Conservation (phyloP, 2,329 filamentous ascomycete species). For the Fusarium brachygibbosum region DNA sequence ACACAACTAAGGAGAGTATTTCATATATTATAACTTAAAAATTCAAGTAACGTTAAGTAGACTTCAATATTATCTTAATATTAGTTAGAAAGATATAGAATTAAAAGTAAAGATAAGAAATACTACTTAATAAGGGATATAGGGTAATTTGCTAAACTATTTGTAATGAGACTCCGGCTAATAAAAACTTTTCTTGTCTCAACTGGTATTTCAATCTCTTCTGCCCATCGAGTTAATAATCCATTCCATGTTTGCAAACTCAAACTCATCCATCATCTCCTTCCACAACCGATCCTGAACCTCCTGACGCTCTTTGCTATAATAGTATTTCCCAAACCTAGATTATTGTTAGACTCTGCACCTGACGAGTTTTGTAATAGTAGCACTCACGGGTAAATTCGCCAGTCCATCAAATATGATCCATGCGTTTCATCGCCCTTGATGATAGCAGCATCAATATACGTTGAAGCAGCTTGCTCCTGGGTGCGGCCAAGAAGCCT, state of each 20-base stretch:
- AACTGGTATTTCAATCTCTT: too few relatives aligned
- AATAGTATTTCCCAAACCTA: conserved; percentile 3
- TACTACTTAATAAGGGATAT: too few relatives aligned
- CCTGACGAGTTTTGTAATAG: rapidly evolving
- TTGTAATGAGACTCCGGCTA: too few relatives aligned
- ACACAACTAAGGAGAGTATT: too few relatives aligned
- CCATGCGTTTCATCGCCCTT: conserved; percentile 9
- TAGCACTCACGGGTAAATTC: conserved; percentile 3
- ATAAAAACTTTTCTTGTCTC: too few relatives aligned
- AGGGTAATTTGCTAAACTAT: too few relatives aligned
- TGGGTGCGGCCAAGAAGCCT: background rate
- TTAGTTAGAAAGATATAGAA: too few relatives aligned
- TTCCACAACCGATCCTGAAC: conserved; percentile 2
- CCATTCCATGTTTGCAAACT: background rate
- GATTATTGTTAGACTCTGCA: rapidly evolving
- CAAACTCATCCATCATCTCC: conserved; percentile 19
- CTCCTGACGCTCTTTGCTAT: background rate
- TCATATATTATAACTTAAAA: too few relatives aligned
- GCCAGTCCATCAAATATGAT: conserved; percentile 15
- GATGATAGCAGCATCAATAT: background rate
- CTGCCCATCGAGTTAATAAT: background rate
- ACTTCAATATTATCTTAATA: too few relatives aligned
- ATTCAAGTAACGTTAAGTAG: too few relatives aligned
- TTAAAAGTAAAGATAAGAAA: too few relatives aligned
- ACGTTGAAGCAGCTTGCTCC: conserved; percentile 1